Base-by-base conservation (phyloP, 768 basidiomycete genomes). In the Suillus bovinus region DNA sequence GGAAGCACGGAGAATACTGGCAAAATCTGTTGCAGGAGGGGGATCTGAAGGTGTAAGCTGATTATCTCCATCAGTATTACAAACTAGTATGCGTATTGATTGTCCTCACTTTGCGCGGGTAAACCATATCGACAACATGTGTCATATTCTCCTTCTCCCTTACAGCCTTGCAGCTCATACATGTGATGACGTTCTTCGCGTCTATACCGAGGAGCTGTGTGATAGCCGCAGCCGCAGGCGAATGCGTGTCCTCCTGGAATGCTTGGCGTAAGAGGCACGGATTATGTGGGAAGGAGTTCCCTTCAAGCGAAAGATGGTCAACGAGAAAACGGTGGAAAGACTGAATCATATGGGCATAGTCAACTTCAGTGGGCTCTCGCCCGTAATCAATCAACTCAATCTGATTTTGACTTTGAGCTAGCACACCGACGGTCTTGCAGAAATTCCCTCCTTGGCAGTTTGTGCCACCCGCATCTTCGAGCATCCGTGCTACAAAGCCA, bases 391-490 rank as follows among this genome's bases (percentile, higher is more conserved):
- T 85, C 46, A 99, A 81, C 58, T 95, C 94, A 41, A 97, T 86
- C 14, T 92, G 88, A 66, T 91, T 90, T 46, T 84, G 80, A 95
- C 95, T 86, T 76, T 95, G 93, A 7, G 93, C 91, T 36, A 95
- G 83, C 3, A 93, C 88, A 20, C 92, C 89, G 50, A 98, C 91
- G 3, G 94, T 91, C 74, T 94, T 90, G 73, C 95, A 99, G 69
- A 98, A 99, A 74, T 99, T 99, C 74, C 90, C 95, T 6, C 95
- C 87, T 73, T 99, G 96, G 69, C 96, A 98, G 68, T 99, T 99
- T 22, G 84, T 92, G 0, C 97, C 97, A 42, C 81, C 82, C 0
- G 97, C 96, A 70, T 99, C 96, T 74, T 96, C 94, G 39, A 99
- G 81, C 96, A 99, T 99, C 34, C 94, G 84, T 62, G 89, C 89